Base-by-base conservation (phyloP, 495 filamentous ascomycete species). In the Monascus purpureus region DNA sequence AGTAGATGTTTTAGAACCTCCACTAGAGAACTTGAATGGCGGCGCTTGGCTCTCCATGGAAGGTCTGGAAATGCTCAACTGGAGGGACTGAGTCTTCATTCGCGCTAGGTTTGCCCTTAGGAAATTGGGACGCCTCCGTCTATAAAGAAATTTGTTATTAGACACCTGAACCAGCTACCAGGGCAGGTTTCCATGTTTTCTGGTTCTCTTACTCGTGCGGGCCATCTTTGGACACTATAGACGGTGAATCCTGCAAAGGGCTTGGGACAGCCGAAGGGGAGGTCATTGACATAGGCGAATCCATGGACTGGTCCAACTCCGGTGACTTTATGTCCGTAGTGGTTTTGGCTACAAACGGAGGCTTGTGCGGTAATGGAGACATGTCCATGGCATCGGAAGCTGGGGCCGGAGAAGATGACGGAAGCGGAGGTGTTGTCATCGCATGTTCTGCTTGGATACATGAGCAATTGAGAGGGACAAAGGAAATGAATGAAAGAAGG, bases 281-380 rank as follows among this genome's bases (percentile, higher is more conserved):
- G 9, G 4, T 59, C 31, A 27, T 49, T 22, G 20, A 22, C 32
- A 47, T 48, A 6, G 61, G 66, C 13, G 67, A 70, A 25, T 75
- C 68, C 41, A 71, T 57, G 20, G 53, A 58, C 22, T 55, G 64
- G 22, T 64, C 59, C 0, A 79, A 75, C 1, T 72, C 76, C 2
- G 84, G 80, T 0, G 81, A 84, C 19, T 66, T 58, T 15, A 80
- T 51, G 35, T 79, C 73, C 16, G 82, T 53, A 37, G 78, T 65
- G 4, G 63, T 59, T 8, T 55, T 49, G 28, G 62, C 46, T 22
- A 57, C 51, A 45, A 76, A 84, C 7, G 82, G 67, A 14, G 70
- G 66, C 60, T 95, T 97, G 53, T 93, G 88, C 8, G 87, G 90
- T 24, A 96, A 57, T 8, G 90, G 90, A 13, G 87, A 94, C 58